phyloP scores from a whole-genome alignment of 331 rosid genomes.

The Acacia pycnantha region DNA sequence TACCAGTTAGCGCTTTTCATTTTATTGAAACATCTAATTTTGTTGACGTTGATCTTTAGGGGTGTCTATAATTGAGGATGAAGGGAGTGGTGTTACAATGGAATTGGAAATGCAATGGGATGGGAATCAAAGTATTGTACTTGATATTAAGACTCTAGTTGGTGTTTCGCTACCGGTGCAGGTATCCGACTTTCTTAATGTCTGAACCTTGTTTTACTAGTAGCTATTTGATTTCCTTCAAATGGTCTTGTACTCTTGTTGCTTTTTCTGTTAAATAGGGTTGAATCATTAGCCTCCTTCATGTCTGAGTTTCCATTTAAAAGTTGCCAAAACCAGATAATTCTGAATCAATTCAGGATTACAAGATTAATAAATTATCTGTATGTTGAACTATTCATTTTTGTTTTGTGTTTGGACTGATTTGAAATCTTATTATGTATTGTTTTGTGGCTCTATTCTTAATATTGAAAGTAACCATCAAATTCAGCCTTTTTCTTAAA shows the following conservation, averaged over 20 bases:
- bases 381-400: not conserved
- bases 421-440: not conserved
- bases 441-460: not conserved
- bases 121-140: conserved; percentile 90
- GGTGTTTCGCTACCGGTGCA: conserved; percentile 89
- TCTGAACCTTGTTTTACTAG: not conserved
- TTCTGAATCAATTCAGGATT: not conserved
- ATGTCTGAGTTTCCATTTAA: not conserved
- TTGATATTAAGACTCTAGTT: conserved; percentile 78
- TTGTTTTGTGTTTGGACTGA: not conserved
- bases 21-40: conserved; percentile 32
- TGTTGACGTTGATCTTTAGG: conserved; percentile 51
- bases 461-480: not conserved
- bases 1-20: not conserved
- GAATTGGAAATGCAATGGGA: conserved; percentile 99
- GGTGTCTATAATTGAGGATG: conserved; percentile 78
- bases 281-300: not conserved
- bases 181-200: conserved; percentile 45
- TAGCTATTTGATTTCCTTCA: conserved; percentile 18
- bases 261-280: not conserved
- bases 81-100: conserved; percentile 67
- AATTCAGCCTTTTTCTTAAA: not conserved
- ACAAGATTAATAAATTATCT: not conserved
- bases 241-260: not conserved
- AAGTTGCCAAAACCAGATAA: not conserved